These are phyloP conservation scores for Ceratocystiopsis sp. DNA, from an alignment of 2,329 filamentous ascomycete species.

Conservation along the genomic window DNA sequence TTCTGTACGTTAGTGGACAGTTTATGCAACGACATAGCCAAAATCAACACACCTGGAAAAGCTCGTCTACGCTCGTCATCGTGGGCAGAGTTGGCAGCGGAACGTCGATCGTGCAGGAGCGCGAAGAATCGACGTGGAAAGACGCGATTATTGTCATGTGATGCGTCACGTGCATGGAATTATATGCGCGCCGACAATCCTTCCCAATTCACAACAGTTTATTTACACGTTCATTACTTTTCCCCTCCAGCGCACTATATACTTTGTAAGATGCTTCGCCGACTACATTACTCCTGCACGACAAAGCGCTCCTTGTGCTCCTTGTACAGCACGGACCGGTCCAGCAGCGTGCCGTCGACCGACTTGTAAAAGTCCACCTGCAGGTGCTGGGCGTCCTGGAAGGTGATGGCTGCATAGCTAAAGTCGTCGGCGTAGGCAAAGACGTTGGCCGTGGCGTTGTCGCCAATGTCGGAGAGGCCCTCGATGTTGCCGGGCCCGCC, in stretches of 20 bases:
- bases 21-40: not conserved
- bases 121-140: too few species aligned
- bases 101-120: too few species aligned
- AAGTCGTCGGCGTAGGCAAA: slow-evolving; percentile 36
- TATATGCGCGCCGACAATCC: too few species aligned
- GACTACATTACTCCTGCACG: slow-evolving; percentile 13
- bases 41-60: slow-evolving; percentile 33
- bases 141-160: too few species aligned
- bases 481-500: slow-evolving; percentile 41
- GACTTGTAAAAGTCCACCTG: slow-evolving; percentile 33
- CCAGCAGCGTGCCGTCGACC: slow-evolving; percentile 28
- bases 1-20: slow-evolving; percentile 13
- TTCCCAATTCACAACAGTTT: too few species aligned
- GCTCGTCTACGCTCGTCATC: slow-evolving; percentile 42
- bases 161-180: too few species aligned
- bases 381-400: slow-evolving; percentile 27
- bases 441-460: slow-evolving; percentile 23
- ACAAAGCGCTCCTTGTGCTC: slow-evolving; percentile 28
- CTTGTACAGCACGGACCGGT: slow-evolving; percentile 31
- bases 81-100: not conserved
- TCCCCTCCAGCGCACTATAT: too few species aligned
- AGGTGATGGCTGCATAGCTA: slow-evolving; percentile 30
- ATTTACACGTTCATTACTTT: too few species aligned
- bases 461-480: slow-evolving; percentile 26
- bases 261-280: too few species aligned